phyloP scores from a whole-genome alignment of 2,329 filamentous ascomycete species.

The Colletotrichum horii region DNA sequence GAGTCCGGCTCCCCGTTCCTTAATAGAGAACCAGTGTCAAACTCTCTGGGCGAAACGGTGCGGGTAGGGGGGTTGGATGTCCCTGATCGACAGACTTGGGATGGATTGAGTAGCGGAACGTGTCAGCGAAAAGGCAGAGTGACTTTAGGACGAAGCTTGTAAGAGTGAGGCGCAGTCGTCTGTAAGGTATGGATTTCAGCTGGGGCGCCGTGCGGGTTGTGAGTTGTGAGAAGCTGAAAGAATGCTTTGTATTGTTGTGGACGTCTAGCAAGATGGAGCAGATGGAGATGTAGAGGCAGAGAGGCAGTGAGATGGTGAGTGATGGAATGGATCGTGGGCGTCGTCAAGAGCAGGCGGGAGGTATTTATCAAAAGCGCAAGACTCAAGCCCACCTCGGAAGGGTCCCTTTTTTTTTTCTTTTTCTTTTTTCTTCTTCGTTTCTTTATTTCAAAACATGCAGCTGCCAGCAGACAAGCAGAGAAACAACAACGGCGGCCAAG shows the following conservation, averaged over 20 bases:
- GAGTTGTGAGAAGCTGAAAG: background rate
- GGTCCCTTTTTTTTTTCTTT: background rate
- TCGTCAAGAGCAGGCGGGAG: background rate
- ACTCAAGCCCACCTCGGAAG: background rate
- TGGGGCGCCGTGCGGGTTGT: background rate
- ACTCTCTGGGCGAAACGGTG: constrained; percentile 13
- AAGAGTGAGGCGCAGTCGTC: background rate
- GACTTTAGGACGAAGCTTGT: constrained; percentile 6
- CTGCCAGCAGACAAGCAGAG: background rate
- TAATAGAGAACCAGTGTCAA: constrained; percentile 11
- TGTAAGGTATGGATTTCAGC: background rate
- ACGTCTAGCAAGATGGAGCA: background rate
- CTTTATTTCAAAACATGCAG: constrained; percentile 2
- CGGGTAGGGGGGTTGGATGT: background rate
- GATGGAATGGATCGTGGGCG: background rate
- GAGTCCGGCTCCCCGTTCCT: constrained; percentile 17
- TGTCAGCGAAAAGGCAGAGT: constrained; percentile 6
- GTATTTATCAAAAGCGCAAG: constrained; percentile 4
- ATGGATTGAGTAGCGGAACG: constrained; percentile 12
- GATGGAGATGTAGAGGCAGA: background rate
- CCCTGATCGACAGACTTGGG: constrained; percentile 16
- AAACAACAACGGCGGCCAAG: background rate
- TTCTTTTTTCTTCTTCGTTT: background rate
- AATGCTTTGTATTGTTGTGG: background rate
- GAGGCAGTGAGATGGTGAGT: background rate